A percentile compares a stretch with the other conserved stretches of the same genome.
Conservation (phyloP, 495 filamentous ascomycete genomes). For the Platismatia glauca region DNA sequence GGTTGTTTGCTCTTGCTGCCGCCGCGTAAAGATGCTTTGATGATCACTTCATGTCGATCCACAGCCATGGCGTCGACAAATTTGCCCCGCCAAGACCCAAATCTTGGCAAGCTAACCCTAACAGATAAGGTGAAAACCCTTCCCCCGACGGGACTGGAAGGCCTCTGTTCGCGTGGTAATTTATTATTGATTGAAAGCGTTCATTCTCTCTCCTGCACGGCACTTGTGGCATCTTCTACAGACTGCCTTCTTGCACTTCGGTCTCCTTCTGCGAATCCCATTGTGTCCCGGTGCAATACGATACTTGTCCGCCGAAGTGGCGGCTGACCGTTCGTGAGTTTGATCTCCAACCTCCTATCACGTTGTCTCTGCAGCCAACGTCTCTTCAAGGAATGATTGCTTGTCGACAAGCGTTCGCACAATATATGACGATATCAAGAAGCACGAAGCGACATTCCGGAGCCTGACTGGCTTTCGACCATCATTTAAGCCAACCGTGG, state of each 20-base stretch:
- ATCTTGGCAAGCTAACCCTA: slow-evolving; percentile 8
- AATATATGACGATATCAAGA: slow-evolving; percentile 3
- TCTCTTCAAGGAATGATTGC: not conserved
- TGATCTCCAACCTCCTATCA: slow-evolving; percentile 19
- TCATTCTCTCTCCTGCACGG: not conserved
- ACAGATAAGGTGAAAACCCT: slow-evolving; percentile 9
- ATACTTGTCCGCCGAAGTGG: not conserved
- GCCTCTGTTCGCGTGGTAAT: slow-evolving; percentile 1
- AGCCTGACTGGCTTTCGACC: not conserved
- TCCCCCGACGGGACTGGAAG: slow-evolving; percentile 6
- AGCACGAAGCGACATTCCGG: not conserved
- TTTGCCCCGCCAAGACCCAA: slow-evolving; percentile 1
- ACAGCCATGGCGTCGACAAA: not conserved
- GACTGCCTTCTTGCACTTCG: not conserved
- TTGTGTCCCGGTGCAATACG: not conserved
- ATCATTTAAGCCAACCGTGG: slow-evolving; percentile 4
- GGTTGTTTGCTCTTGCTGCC: not conserved
- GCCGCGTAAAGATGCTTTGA: not conserved
- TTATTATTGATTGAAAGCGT: not conserved
- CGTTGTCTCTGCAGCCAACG: slow-evolving; percentile 7
- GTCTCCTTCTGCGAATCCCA: not conserved
- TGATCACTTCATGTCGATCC: not conserved
- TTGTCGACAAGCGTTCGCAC: not conserved
- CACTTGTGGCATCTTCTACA: not conserved
- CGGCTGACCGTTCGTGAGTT: not conserved